Conservation (phyloP, 306 rosid species). For the Arachis stenosperma region DNA sequence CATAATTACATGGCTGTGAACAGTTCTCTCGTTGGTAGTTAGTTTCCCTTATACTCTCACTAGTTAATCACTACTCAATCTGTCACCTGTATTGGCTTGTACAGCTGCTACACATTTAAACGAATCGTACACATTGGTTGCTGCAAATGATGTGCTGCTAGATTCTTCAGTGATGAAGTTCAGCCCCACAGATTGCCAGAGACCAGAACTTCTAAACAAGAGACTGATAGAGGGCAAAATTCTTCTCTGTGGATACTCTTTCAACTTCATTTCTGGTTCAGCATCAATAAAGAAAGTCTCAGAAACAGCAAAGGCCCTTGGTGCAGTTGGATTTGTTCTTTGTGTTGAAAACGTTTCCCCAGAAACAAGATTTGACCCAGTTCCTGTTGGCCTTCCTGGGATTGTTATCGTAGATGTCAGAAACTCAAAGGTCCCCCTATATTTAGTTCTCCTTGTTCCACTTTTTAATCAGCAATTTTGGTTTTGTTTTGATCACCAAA, state of each 20-base stretch:
- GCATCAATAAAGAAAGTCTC: slow-evolving; percentile 90
- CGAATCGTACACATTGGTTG: slow-evolving; percentile 78
- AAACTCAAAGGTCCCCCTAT: slow-evolving; percentile 71
- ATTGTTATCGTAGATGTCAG: slow-evolving; percentile 79
- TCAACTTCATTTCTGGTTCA: slow-evolving; percentile 84
- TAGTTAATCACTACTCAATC: slow-evolving; percentile 23
- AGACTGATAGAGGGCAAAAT: slow-evolving; percentile 87
- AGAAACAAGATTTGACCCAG: slow-evolving; percentile 95
- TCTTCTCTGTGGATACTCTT: slow-evolving; percentile 99
- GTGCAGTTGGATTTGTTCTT: slow-evolving; percentile 97
- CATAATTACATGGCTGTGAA: slow-evolving; percentile 1
- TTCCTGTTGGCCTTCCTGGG: slow-evolving; percentile 91
- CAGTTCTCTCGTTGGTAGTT: neutral
- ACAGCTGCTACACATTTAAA: slow-evolving; percentile 86
- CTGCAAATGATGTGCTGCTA: slow-evolving; percentile 88
- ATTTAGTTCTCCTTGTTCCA: slow-evolving; percentile 14
- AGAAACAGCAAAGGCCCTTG: slow-evolving; percentile 90
- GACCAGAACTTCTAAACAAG: slow-evolving; percentile 88
- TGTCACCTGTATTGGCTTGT: slow-evolving; percentile 40
- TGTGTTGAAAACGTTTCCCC: slow-evolving; percentile 93
- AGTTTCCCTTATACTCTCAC: slow-evolving; percentile 13
- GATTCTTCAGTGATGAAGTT: slow-evolving; percentile 86
- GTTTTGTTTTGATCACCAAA: slow-evolving; percentile 29
- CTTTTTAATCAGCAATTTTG: slow-evolving; percentile 5
- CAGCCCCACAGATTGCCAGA: slow-evolving; percentile 97